These are phyloP conservation scores for Fistulifera pelliculosa DNA, from an alignment of 108 stramenopile species.

Conservation along the genomic window DNA sequence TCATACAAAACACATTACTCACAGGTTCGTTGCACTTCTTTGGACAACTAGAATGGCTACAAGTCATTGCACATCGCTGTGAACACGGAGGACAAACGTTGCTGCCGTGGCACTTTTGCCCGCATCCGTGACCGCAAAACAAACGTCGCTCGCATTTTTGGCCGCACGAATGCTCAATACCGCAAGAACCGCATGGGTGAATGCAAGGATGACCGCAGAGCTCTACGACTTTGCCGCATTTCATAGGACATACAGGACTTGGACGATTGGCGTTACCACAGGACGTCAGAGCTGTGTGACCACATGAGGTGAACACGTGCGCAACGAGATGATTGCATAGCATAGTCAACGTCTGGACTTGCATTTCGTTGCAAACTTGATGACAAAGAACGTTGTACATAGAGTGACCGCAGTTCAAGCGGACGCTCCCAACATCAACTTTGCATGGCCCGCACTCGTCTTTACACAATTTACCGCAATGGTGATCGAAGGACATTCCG, in stretches of 20 bases:
- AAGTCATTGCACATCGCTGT: conserved; percentile 13
- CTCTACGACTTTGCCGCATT: conserved; percentile 15
- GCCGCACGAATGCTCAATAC: conserved; percentile 23
- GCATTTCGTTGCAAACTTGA: conserved; percentile 15
- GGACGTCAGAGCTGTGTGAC: conserved; percentile 16
- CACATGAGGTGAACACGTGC: conserved; percentile 12
- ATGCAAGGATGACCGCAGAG: conserved; percentile 21
- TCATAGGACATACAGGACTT: conserved; percentile 18
- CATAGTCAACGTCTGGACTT: conserved; percentile 9
- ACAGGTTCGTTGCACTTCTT: conserved; percentile 19
- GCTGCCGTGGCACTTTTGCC: conserved; percentile 18
- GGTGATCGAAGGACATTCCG: conserved; percentile 22
- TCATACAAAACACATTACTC: not conserved
- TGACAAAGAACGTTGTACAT: conserved; percentile 19
- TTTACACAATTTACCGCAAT: conserved; percentile 25
- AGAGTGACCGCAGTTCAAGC: conserved; percentile 26
- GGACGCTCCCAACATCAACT: conserved; percentile 11
- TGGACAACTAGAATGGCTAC: conserved; percentile 26
- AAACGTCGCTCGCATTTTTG: conserved; percentile 28
- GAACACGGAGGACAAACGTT: conserved; percentile 23
- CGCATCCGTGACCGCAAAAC: conserved; percentile 38
- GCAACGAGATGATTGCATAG: conserved; percentile 15
- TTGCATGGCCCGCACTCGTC: conserved; percentile 29
- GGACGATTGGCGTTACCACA: conserved; percentile 26
- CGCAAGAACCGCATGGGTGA: conserved; percentile 18